Evolutionary conservation across 495 filamentous ascomycete species (phyloP), one percentile per base, ranked within the genome.

Genomic region (Diplogelasinospora grovesii): DNA sequence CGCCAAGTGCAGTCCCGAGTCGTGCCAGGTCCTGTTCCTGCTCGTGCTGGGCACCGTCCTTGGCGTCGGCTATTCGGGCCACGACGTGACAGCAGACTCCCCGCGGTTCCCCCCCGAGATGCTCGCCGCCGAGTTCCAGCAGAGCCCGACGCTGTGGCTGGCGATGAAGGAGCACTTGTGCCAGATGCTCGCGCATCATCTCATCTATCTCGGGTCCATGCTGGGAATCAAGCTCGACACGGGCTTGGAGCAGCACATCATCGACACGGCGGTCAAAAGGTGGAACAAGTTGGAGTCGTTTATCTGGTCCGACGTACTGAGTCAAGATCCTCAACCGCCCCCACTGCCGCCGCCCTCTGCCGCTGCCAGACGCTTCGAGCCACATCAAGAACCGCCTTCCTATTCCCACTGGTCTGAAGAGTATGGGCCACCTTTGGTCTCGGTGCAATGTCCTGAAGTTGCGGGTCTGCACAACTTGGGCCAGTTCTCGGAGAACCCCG

Each of bases 161-260:
- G 44, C 53, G 22, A 65, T 55, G 45, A 54, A 57, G 42, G 56
- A 56, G 30, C 54, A 57, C 27, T 41, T 65, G 23, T 53, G 56
- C 27, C 60, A 61, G 42, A 65, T 57, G 44, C 46, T 65, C 19
- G 60, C 53, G 1, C 60, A 62, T 22, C 52, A 65, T 34, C 34
- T 64, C 19, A 49, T 62, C 6, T 64, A 49, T 22, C 36, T 65
- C 3, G 60, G 56, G 1, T 55, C 52, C 0, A 49, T 53, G 29
- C 31, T 65, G 4, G 54, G 55, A 2, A 61, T 65, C 36, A 52
- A 49, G 27, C 41, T 63, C 11, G 57, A 56, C 0, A 48, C 48
- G 10, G 41, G 33, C 0, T 13, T 62, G 3, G 57, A 65, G 41
- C 45, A 48, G 43, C 48, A 38, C 34, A 54, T 65, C 24, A 48